These are phyloP conservation scores for Podospora comata DNA, from an alignment of 495 filamentous ascomycete species.

Conservation along the genomic window DNA sequence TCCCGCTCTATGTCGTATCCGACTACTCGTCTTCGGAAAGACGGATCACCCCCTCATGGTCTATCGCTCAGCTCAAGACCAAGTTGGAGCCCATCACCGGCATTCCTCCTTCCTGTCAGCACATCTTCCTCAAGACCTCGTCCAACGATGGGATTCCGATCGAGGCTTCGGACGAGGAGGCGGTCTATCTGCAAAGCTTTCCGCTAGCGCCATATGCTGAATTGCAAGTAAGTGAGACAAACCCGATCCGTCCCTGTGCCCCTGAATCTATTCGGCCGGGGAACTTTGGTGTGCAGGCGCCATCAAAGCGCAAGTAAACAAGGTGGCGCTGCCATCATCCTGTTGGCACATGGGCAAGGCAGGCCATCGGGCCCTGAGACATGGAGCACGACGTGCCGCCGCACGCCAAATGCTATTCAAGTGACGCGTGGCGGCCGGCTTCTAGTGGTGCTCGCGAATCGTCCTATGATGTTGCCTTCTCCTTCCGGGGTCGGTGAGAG, in stretches of 20 bases:
- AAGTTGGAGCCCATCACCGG: conserved; percentile 95
- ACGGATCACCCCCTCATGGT: conserved; percentile 90
- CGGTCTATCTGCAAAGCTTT: conserved; percentile 57
- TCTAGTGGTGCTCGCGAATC: conserved; percentile 6
- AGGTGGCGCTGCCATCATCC: conserved; percentile 8
- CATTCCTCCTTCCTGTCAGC: conserved; percentile 76
- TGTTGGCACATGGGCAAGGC: not conserved
- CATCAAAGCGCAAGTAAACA: conserved; percentile 7
- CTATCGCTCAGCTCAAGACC: conserved; percentile 75
- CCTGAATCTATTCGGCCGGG: not conserved
- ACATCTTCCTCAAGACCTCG: conserved; percentile 61
- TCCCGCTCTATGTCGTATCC: conserved; percentile 80
- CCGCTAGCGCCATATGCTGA: conserved; percentile 69
- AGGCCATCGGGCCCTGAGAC: not conserved
- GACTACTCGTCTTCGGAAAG: conserved; percentile 75
- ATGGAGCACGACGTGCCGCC: not conserved
- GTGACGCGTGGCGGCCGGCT: not conserved
- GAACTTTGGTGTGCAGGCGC: conserved; percentile 7
- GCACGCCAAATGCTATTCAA: not conserved
- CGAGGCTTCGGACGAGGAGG: conserved; percentile 66
- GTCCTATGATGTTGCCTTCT: not conserved
- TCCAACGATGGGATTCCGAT: conserved; percentile 54
- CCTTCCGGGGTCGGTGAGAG: not conserved
- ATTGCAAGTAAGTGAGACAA: conserved; percentile 60
- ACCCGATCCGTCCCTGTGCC: conserved; percentile 5